Evolutionary conservation across 1,284 basidiomycete species (phyloP).

Genomic region (Afroboletus lepidellus): DNA sequence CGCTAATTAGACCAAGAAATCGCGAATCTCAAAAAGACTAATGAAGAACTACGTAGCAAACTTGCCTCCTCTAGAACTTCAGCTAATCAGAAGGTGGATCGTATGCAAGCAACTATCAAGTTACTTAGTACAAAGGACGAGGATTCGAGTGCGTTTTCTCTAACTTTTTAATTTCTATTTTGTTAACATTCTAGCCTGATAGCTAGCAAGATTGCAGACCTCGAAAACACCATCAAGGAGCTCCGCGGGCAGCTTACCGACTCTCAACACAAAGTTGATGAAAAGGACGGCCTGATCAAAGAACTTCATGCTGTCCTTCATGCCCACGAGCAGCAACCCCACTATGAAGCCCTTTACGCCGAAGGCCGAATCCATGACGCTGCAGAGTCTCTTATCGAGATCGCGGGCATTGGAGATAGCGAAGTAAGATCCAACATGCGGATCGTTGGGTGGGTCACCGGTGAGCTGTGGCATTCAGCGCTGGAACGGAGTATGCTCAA

Average conservation of each 20-base stretch:
- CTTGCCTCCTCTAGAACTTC: background rate
- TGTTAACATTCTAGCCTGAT: background rate
- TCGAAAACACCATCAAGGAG: background rate
- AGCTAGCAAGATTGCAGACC: conserved; percentile 1
- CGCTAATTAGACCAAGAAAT: conserved; percentile 1
- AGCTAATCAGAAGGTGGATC: background rate
- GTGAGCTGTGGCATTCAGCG: background rate
- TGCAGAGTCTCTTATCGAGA: background rate
- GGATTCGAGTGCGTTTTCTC: background rate
- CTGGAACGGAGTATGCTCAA: background rate
- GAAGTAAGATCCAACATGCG: background rate
- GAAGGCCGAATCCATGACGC: conserved; percentile 2
- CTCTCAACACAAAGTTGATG: background rate
- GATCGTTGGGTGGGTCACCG: background rate
- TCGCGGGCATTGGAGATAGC: background rate
- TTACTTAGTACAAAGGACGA: background rate
- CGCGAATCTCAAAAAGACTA: background rate
- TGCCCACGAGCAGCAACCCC: conserved; percentile 1
- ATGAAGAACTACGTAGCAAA: background rate
- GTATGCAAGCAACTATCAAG: background rate
- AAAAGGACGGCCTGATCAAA: background rate
- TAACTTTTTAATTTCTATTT: background rate
- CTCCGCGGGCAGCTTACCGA: background rate
- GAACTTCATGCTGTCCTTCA: background rate
- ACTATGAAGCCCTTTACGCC: background rate